Base-by-base conservation (phyloP, 176 grass and related monocot genomes). In the Dendrocalamus sinicus region DNA sequence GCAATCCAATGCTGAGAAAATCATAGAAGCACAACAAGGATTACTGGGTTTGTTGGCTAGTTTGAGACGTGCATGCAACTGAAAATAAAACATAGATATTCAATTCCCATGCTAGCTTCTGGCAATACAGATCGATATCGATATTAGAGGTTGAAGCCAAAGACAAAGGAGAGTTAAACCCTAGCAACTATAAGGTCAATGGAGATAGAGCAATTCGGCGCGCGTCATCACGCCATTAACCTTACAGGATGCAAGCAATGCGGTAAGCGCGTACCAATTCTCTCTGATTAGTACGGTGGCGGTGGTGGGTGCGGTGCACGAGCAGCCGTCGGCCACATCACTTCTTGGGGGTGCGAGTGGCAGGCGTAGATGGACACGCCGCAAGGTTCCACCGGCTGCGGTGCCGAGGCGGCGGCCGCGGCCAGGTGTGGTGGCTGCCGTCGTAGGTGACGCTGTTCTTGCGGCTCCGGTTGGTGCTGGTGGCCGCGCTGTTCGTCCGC, bases 261-360 rank as follows among this genome's bases (percentile, higher is more conserved):
- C 32, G 69, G 43, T 59, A 32, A 73, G 20, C n/a, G 80, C 75
- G 61, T 90, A 78, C 73, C 57, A 9, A 75, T 61, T 77, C 65
- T 4, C 75, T 5, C 17, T 30, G 69, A 70, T 86, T 65, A 98
- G 77, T 91, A 98, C 70, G 91, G 95, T 4, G 67, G 87, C 4
- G 80, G 76, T 1, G 89, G 89, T 2, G 88, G 90, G 74, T 89
- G 95, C 55, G 89, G 82, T 3, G 89, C 59, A 22, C 92, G 89
- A 32, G 89, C 65, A 0, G 85, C 11, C 62, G 88, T 78, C 23
- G 81, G 89, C 96, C 96, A 98, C 22, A 98, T 89, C 77, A 95
- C 77, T 6, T 94, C 93, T 30, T 87, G 89, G 15, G 86, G 89
- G 48, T 76, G 89, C n/a, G 86, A 51, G 63, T 92, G 90, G 86